Conservation (phyloP, 768 basidiomycete genomes). For the Leccinum olivaceopallidum region DNA sequence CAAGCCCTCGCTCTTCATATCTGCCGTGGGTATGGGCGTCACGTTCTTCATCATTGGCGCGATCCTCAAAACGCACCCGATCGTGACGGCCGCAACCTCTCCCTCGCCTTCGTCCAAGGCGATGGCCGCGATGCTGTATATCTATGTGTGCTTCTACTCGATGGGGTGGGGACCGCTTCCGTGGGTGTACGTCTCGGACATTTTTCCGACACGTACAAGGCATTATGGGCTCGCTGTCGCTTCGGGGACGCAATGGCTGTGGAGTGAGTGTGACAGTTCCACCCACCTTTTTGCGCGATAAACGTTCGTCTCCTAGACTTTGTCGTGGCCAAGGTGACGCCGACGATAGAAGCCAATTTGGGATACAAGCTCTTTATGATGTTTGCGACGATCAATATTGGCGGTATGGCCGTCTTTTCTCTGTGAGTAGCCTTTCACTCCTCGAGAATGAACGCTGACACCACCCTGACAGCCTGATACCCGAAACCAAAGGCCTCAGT, state of each 20-base stretch:
- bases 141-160: conserved; percentile 86
- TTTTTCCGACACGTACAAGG: conserved; percentile 83
- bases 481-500: conserved; percentile 60
- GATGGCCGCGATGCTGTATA: conserved; percentile 86
- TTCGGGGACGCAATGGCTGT: conserved; percentile 81
- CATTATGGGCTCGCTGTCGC: conserved; percentile 79
- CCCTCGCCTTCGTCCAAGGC: conserved; percentile 60
- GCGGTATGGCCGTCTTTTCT: conserved; percentile 67
- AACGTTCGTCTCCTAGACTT: conserved; percentile 48
- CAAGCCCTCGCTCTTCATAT: conserved; percentile 68
- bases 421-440: conserved; percentile 41
- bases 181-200: conserved; percentile 74
- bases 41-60: conserved; percentile 85
- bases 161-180: conserved; percentile 83
- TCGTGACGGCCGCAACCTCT: conserved; percentile 38
- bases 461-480: conserved; percentile 43
- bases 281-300: not conserved
- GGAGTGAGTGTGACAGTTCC: conserved; percentile 49
- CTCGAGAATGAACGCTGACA: not conserved
- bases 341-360: conserved; percentile 55
- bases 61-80: conserved; percentile 75
- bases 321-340: conserved; percentile 71
- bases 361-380: conserved; percentile 78
- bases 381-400: conserved; percentile 75
- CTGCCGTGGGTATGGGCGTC: conserved; percentile 75